Evolutionary conservation across 257 asterid genomes (phyloP), one percentile per base, ranked within the genome.

Genomic region (Rauvolfia tetraphylla): DNA sequence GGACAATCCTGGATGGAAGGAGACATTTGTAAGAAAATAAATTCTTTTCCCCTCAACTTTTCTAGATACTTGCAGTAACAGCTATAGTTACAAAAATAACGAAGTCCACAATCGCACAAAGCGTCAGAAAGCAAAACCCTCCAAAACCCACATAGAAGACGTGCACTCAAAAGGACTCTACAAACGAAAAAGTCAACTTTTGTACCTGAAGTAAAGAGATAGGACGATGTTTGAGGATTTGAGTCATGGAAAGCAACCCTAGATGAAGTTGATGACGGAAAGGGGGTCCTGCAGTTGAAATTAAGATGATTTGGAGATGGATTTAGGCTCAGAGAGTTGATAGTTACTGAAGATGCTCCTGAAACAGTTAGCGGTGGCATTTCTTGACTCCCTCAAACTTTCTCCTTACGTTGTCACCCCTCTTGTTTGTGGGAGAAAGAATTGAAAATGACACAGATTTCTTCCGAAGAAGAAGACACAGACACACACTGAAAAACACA

Each of bases 171-270:
- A 41, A 48, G 0, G 15, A 75, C 0, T 1, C 9, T 7, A 10
- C 11, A 31, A 44, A 63, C 25, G 11, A 48, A 44, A 46, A 48
- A 18, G 1, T 1, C 2, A 7, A 51, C 23, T 0, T 7, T 27
- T 78, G 49, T 68, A 79, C 82, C 82, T 79, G 75, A 67, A 67
- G 71, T 73, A 1, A 42, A 65, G 38, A 53, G 69, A 49, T 68
- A 36, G 46, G 72, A 29, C 13, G 72, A 29, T 22, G 42, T 8
- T 23, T 38, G 66, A 49, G 73, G 41, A n/a, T 25, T 46, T 57
- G 75, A 68, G 49, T 73, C 38, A 39, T 22, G 83, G 15, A 46
- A 57, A 48, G 71, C 54, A 68, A 53, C 73, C 76, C 76, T 75
- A 27, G 75, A 72, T 65, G 79, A 41, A 27, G 62, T 36, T 14